Evolutionary conservation across 164 flowering plant genomes (phyloP), one percentile per base, ranked within the genome.

Genomic region (Berberis vulgaris): DNA sequence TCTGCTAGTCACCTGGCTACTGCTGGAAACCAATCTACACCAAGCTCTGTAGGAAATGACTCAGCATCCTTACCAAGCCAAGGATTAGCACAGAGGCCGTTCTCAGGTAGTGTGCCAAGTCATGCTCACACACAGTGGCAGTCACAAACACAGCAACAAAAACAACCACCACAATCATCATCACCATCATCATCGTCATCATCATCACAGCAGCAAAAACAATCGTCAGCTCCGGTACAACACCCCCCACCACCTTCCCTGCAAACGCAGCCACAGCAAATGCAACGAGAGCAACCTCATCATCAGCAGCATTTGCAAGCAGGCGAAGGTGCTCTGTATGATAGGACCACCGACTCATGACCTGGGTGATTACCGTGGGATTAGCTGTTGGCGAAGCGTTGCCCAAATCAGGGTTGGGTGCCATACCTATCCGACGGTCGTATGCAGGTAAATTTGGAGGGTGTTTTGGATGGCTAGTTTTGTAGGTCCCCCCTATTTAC

Each of bases 381-480:
- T 57, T 67, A 79, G 26, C 70, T 60, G 65, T 61, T 63, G 52
- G 45, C 13, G 12, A 43, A 58, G 63, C 45, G 47, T 67, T 57
- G 42, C 9, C 64, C 66, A 63, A 64, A 69, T 68, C 61, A 67
- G 69, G 73, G 38, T 82, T 61, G 62, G 67, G 64, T 72, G 40
- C 68, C 77, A 76, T 74, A 81, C 81, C 67, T 58, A 69, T 71
- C 60, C 69, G 69, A 73, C 79, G 68, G 70, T 77, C 26, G 49
- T 83, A 89, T 85, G 83, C 85, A 85, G 96, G 93, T 87, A 72
- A 59, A 39, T 7, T 5, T 1, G 7, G 7, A 12, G 46, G 41
- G 26, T 44, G n/a, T 26, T 58, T 58, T 58, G 11, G 44, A 11
- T 41, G 10, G 0, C 42, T 58, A 5, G 6, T 38, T 11, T 58